These are phyloP conservation scores for Xylaria sp. DNA, from an alignment of 2,329 filamentous ascomycete genomes.

Conservation along the genomic window DNA sequence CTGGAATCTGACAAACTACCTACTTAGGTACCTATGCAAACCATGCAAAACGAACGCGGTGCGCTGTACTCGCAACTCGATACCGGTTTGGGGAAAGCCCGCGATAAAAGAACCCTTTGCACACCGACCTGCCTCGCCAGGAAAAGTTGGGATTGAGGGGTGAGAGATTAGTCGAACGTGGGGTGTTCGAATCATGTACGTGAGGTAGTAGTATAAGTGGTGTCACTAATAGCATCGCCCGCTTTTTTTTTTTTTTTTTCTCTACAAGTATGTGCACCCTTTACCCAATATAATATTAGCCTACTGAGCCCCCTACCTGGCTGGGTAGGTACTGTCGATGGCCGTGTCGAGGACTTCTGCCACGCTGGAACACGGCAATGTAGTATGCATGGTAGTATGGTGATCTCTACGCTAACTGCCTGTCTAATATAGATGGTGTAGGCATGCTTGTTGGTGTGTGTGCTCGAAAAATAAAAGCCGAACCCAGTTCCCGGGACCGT, in stretches of 20 bases:
- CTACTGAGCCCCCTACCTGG: background rate
- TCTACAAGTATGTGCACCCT: background rate
- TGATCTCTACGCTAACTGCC: no score
- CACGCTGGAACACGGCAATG: background rate
- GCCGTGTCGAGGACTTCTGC: conserved; percentile 1
- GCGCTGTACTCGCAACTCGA: conserved; percentile 12
- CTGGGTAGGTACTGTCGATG: background rate
- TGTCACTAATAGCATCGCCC: background rate
- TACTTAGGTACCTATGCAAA: background rate
- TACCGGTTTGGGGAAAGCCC: conserved; percentile 24
- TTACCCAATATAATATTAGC: background rate
- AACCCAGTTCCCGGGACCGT: conserved; percentile 27
- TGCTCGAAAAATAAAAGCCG: conserved; percentile 8
- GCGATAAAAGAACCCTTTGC: conserved; percentile 12
- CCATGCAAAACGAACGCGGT: conserved; percentile 19
- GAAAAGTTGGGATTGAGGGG: conserved; percentile 5
- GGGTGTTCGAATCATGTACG: conserved; percentile 17
- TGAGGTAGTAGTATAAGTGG: conserved; percentile 5
- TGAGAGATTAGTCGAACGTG: conserved; percentile 14
- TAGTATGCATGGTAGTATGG: background rate
- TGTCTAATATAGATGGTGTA: background rate
- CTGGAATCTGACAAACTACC: conserved; percentile 2
- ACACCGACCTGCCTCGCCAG: conserved; percentile 37
- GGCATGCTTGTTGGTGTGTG: background rate
- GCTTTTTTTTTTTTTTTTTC: background rate